Evolutionary conservation across 257 asterid genomes (phyloP), one percentile per base, ranked within the genome.

Genomic region (Scutellaria barbata): DNA sequence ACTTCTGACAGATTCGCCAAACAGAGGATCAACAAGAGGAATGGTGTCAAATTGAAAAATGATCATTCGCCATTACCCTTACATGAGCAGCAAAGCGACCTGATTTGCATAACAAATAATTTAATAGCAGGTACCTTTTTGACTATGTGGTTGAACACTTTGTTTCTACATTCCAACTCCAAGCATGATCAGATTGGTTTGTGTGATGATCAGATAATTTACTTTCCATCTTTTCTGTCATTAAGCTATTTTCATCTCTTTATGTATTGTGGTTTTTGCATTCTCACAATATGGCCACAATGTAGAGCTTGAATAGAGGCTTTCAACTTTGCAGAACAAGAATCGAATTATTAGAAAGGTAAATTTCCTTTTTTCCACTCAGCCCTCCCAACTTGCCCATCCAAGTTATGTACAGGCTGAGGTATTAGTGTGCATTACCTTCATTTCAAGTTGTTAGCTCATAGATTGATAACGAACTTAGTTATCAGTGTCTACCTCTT

Each of bases 1-100:
- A 90, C 96, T 78, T 96, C 98, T 0, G 91, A 84, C 66, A 81
- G 90, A 78, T 77, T 84, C 57, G 68, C 77, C 42, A 68, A 78
- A 9, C 79, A 40, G 54, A 63, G 73, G 60, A 61, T 40, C 61
- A 77, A 68, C 60, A 79, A 58, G 55, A 81, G 73, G 78, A 74
- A 50, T 67, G 62, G 56, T 48, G 65, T 17, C 20, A 69, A 17
- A 17, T 68, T 65, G 56, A 83, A 72, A 65, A 84, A 61, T 35
- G 73, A 56, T 33, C 37, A 17, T 25, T 74, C 73, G 55, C 48
- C 81, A 16, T 17, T 16, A 18, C 73, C 64, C 58, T 35, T 47
- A 51, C 64, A 54, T 73, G 77, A 54, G 73, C 74, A 74, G 63
- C 66, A 63, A 25, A 74, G 56, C 87, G 73, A 47, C 64, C 69